Evolutionary conservation across 2,329 filamentous ascomycete genomes (phyloP), one percentile per base, ranked within the genome.

Genomic region (Diaporthe capsici): DNA sequence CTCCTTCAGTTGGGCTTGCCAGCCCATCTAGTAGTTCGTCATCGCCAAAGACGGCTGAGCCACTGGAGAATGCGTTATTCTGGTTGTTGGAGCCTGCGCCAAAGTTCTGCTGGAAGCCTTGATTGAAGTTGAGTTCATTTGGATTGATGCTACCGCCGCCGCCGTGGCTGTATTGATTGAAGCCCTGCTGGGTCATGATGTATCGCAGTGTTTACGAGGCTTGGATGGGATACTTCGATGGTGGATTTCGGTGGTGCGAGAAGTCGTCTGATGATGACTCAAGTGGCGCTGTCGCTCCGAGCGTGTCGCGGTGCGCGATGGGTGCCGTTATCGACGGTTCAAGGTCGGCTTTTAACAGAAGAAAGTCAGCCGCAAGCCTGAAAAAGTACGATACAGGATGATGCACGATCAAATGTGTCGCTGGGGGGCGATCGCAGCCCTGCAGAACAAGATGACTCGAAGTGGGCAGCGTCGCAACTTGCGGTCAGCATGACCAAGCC

Each of bases 21-120:
- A 96, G 88, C 49, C 90, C 90, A 78, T 98, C 96, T 63, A 96
- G 89, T 63, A 98, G 88, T 82, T 98, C 96, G 78, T 98, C 96
- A 78, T 98, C 96, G 77, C 92, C 93, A 79, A 98, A 96, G 55
- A 93, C 90, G 15, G 94, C 94, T 76, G 93, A 94, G 76, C 93
- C 94, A 79, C 92, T 92, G 61, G 93, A 93, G 86, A 95, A 98
- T 83, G 91, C 93, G 75, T 92, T 92, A 44, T 90, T 89, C 78
- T 92, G 87, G 81, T 90, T 93, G 81, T 84, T 87, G 34, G 86
- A 86, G 78, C 86, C 86, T 34, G 88, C 86, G 75, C 86, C 87
- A 81, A 89, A 92, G 80, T 89, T 90, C 83, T 93, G 92, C 80
- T 89, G 88, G 79, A 91, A 94, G 1, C 90, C 89, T 51, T 90